A percentile compares a stretch with the other conserved stretches of the same genome.
Conservation (phyloP, 805 yeast species). For the Saccharomycopsis guyanensis region DNA sequence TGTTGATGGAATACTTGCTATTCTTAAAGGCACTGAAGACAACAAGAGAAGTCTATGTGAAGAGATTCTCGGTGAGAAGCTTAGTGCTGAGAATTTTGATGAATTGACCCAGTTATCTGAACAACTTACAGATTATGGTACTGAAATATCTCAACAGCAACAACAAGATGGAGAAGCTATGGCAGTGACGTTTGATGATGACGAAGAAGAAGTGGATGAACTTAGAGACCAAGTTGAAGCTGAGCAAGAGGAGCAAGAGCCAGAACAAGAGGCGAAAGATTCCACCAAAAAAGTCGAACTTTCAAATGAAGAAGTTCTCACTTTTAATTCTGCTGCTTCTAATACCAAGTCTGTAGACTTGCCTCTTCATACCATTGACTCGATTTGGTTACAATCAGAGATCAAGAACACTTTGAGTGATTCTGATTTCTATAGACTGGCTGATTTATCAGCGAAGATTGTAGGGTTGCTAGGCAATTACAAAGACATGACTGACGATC, state of each 20-base stretch:
- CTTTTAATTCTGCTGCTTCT: constrained; percentile 15
- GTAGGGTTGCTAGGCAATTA: constrained; percentile 33
- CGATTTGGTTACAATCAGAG: constrained; percentile 48
- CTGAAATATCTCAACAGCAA: no score
- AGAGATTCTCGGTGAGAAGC: not conserved
- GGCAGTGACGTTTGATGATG: constrained; percentile 32
- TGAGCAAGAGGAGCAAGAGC: constrained; percentile 27
- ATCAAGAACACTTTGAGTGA: constrained; percentile 31
- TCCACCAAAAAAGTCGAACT: constrained; percentile 23
- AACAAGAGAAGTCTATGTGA: constrained; percentile 36
- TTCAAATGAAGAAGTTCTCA: constrained; percentile 21
- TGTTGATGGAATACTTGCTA: constrained; percentile 54
- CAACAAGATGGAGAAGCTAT: constrained; percentile 25
- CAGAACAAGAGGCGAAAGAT: constrained; percentile 25
- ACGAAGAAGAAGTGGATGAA: constrained; percentile 28
- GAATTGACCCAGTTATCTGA: constrained; percentile 36
- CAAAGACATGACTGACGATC: constrained; percentile 26
- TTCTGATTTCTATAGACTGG: constrained; percentile 34
- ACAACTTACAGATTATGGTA: constrained; percentile 46
- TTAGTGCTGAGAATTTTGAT: not conserved
- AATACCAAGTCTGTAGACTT: constrained; percentile 22
- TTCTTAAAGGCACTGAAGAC: constrained; percentile 40
- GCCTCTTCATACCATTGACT: constrained; percentile 35
- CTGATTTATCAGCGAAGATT: constrained; percentile 34
- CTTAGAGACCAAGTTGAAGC: constrained; percentile 27